Percentiles rank a stretch among this genome's conserved stretches.
Conservation (phyloP, 306 rosid genomes). For the Astragalus membranaceus region DNA sequence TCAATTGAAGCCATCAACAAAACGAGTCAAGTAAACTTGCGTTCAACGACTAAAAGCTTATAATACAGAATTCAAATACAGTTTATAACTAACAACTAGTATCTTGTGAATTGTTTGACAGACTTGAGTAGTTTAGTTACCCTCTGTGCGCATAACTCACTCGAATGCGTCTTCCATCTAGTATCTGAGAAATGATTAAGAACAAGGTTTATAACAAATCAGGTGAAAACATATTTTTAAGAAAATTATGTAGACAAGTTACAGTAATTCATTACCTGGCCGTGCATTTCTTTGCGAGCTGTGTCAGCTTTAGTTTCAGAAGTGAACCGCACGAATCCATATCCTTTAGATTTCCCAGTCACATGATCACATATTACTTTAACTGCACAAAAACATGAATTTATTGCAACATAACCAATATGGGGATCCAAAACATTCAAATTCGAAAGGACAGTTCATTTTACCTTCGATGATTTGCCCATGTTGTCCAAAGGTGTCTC, state of each 20-base stretch:
- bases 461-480: slow-evolving; percentile 65
- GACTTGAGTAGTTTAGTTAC: not conserved
- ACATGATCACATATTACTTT: slow-evolving; percentile 61
- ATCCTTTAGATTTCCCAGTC: slow-evolving; percentile 60
- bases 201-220: not conserved
- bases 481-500: slow-evolving; percentile 43
- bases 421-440: not conserved
- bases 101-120: not conserved
- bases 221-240: no score
- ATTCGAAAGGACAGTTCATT: not conserved
- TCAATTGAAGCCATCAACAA: no score
- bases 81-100: no score
- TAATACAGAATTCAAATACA: not conserved
- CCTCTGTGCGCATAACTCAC: slow-evolving; percentile 39
- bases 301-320: slow-evolving; percentile 44
- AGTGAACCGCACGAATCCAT: slow-evolving; percentile 51
- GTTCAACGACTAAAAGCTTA: no score
- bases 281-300: slow-evolving; percentile 48
- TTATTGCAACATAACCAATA: not conserved
- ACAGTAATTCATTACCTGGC: slow-evolving; percentile 27
- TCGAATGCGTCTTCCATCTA: slow-evolving; percentile 55
- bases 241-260: not conserved
- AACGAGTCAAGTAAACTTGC: no score
- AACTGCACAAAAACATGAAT: slow-evolving; percentile 20
- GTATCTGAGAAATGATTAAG: slow-evolving; percentile 27